phyloP scores from a whole-genome alignment of 1,139 yeast species.

The Sugiyamaella novakii region DNA sequence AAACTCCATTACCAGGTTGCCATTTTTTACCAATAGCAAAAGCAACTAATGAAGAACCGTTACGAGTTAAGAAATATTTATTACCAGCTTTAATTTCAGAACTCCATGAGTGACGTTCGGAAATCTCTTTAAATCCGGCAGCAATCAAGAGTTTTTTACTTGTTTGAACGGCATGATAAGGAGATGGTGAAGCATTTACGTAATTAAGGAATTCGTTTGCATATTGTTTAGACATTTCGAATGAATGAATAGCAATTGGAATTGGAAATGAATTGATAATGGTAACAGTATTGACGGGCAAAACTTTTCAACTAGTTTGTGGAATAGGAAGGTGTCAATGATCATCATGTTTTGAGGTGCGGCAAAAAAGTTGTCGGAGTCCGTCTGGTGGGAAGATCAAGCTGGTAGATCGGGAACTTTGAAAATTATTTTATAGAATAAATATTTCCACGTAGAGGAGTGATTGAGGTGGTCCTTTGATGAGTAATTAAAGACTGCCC shows the following conservation, averaged over 20 bases:
- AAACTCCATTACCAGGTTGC: slow-evolving; percentile 78
- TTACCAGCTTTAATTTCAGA: slow-evolving; percentile 55
- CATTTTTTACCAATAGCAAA: slow-evolving; percentile 77
- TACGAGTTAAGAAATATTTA: slow-evolving; percentile 63
- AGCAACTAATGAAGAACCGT: slow-evolving; percentile 85
- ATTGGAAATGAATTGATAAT: neutral
- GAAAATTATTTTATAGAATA: no score
- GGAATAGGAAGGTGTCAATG: no score
- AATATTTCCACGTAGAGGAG: no score
- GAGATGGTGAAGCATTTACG: slow-evolving; percentile 87
- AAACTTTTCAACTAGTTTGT: no score
- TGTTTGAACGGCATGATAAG: slow-evolving; percentile 85
- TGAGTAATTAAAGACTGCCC: no score
- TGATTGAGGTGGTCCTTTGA: no score
- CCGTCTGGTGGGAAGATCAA: no score
- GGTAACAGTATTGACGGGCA: no score
- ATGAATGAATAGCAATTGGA: neutral
- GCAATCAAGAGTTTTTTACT: slow-evolving; percentile 55
- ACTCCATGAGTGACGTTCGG: slow-evolving; percentile 79
- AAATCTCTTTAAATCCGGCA: slow-evolving; percentile 72
- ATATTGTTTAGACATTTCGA: slow-evolving; percentile 21
- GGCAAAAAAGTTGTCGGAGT: no score
- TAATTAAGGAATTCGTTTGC: slow-evolving; percentile 61
- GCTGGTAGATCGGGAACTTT: no score
- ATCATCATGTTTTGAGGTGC: no score